Conservation (phyloP, 768 basidiomycete species). For the Mrakia gelida region DNA sequence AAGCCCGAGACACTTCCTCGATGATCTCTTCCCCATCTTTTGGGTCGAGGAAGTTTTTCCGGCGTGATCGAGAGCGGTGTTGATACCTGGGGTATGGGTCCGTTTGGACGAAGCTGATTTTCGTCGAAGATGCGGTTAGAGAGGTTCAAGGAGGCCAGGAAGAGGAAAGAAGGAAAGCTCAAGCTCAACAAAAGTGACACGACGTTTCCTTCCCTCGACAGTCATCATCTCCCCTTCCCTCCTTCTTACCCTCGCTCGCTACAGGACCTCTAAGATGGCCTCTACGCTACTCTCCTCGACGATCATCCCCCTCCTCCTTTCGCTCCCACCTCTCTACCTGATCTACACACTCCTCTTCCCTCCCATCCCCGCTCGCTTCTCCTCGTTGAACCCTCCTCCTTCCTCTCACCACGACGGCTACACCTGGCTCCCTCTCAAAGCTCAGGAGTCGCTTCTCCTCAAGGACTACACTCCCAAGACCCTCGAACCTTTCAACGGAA, state of each 20-base stretch:
- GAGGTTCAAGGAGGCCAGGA: neutral
- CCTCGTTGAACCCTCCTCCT: constrained; percentile 49
- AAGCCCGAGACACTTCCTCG: too few relatives aligned
- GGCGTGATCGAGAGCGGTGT: too few relatives aligned
- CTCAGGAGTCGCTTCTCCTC: constrained; percentile 72
- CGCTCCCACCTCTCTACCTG: constrained; percentile 68
- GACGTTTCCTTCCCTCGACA: neutral
- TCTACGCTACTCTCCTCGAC: constrained; percentile 14
- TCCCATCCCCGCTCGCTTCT: constrained; percentile 39
- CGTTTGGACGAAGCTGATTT: neutral
- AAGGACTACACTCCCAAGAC: constrained; percentile 74
- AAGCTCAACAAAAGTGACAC: neutral
- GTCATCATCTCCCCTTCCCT: neutral
- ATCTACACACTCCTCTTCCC: constrained; percentile 72
- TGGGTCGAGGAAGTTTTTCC: too few relatives aligned
- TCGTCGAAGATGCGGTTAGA: neutral
- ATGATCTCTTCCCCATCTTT: too few relatives aligned
- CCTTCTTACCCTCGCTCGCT: neutral
- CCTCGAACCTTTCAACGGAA: constrained; percentile 59
- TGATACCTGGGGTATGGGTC: neutral
- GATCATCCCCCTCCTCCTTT: constrained; percentile 19
- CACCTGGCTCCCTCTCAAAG: constrained; percentile 83
- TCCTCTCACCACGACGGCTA: constrained; percentile 73
- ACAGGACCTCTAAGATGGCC: neutral
- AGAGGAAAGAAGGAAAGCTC: neutral